Conservation (phyloP, 371 early-diverging fungal species). For the Synchytrium microbalum region DNA sequence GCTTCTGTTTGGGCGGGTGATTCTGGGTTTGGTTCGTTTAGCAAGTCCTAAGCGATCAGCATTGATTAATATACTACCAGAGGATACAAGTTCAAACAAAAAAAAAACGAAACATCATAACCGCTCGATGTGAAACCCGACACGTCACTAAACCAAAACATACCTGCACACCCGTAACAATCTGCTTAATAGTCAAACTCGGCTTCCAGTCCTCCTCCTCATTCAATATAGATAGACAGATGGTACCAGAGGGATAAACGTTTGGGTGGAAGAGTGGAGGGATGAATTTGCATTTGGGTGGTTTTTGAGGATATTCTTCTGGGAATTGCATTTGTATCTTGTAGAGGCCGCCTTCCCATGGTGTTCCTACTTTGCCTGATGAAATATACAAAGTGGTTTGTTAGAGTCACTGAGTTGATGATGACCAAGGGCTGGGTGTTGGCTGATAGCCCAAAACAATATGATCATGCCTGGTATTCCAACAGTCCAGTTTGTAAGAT, state of each 20-base stretch:
- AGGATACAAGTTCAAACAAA: constrained; percentile 19
- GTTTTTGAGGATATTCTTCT: constrained; percentile 69
- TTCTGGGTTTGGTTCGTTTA: constrained; percentile 93
- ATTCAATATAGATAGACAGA: constrained; percentile 97
- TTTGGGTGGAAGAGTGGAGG: constrained; percentile 98
- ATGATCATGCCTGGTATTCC: constrained; percentile 79
- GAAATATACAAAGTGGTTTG: not conserved
- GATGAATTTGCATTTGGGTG: constrained; percentile 83
- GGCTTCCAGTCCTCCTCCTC: constrained; percentile 98
- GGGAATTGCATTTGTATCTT: constrained; percentile 77
- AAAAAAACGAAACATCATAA: no score
- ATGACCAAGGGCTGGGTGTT: not conserved
- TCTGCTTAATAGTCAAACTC: constrained; percentile 95
- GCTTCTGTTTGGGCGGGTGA: constrained; percentile 97
- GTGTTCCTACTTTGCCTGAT: constrained; percentile 63
- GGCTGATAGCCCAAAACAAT: constrained; percentile 41
- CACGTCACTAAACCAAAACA: no score
- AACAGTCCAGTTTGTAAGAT: constrained; percentile 85
- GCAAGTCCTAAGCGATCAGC: constrained; percentile 91
- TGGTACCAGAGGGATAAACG: constrained; percentile 97
- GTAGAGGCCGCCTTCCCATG: constrained; percentile 96
- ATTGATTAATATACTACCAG: constrained; percentile 22
- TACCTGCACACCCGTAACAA: constrained; percentile 50
- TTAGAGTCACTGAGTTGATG: not conserved
- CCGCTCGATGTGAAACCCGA: no score